phyloP scores from a whole-genome alignment of 1,139 yeast species.

The Meyerozyma sp. region DNA sequence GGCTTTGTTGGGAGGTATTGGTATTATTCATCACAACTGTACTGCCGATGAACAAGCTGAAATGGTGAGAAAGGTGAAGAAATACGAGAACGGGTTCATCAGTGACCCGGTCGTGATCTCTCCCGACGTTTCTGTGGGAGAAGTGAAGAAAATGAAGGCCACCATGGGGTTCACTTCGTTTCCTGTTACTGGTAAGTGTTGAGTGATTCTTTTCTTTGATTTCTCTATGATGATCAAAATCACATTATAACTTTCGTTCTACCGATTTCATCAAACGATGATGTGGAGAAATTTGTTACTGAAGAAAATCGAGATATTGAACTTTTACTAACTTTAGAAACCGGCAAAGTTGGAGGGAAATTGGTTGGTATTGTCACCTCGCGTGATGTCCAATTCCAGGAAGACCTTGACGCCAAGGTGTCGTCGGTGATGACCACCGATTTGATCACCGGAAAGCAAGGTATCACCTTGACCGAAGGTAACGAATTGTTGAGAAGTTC shows the following conservation, averaged over 20 bases:
- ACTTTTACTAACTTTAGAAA: constrained; percentile 48
- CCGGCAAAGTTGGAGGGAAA: constrained; percentile 84
- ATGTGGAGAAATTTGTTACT: constrained; percentile 56
- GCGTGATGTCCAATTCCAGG: constrained; percentile 95
- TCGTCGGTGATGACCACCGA: constrained; percentile 87
- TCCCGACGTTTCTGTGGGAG: constrained; percentile 73
- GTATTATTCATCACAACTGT: constrained; percentile 97
- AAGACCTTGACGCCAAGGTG: constrained; percentile 56
- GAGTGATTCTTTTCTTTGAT: background rate
- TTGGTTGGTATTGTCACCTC: constrained; percentile 93
- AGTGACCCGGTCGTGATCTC: constrained; percentile 86
- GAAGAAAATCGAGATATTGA: background rate
- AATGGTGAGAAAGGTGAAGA: constrained; percentile 95
- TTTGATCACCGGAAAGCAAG: constrained; percentile 75
- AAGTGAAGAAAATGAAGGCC: constrained; percentile 67
- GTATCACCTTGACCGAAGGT: constrained; percentile 80
- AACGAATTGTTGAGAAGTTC: constrained; percentile 86
- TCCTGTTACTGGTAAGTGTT: constrained; percentile 97
- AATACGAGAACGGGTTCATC: constrained; percentile 95
- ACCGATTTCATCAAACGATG: constrained; percentile 98
- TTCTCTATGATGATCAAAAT: constrained; percentile 55
- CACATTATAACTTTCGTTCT: constrained; percentile 95
- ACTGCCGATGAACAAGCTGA: constrained; percentile 96
- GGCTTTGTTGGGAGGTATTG: constrained; percentile 99
- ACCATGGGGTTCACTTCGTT: constrained; percentile 90